A percentile compares a stretch with the other conserved stretches of the same genome.
phyloP scores from a whole-genome alignment of 2,329 filamentous ascomycete species.

The Pseudocercospora fijiensis region DNA sequence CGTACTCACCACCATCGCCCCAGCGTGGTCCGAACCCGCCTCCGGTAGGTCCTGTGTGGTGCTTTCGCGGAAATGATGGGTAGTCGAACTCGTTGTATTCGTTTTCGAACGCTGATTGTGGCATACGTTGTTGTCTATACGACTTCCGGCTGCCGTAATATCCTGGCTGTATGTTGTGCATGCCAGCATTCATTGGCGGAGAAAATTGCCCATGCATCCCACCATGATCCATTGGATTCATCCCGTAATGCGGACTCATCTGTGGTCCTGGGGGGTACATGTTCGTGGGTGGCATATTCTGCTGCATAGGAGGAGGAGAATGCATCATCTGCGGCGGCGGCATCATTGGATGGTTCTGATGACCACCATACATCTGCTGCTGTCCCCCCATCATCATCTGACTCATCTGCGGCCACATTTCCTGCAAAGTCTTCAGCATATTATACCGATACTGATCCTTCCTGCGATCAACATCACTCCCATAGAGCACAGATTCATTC shows the following conservation, averaged over 20 bases:
- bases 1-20: slow-evolving; percentile 1
- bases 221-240: background rate
- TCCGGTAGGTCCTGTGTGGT: background rate
- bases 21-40: background rate
- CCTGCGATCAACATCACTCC: slow-evolving; percentile 27
- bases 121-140: background rate
- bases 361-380: background rate
- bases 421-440: slow-evolving; percentile 30
- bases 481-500: slow-evolving; percentile 28
- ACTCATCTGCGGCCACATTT: slow-evolving; percentile 29
- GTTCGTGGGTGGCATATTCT: background rate
- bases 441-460: slow-evolving; percentile 29
- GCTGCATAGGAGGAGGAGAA: slow-evolving; percentile 2
- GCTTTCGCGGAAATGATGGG: background rate
- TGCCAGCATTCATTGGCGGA: background rate
- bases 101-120: background rate
- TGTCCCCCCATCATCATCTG: slow-evolving; percentile 20
- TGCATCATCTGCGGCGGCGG: background rate
- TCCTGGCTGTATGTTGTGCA: background rate
- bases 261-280: background rate
- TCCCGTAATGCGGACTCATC: background rate
- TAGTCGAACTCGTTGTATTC: background rate
- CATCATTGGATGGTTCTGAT: background rate
- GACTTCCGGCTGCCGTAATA: background rate
- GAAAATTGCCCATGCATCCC: background rate